Evolutionary conservation across 768 basidiomycete genomes (phyloP).

Genomic region (Auriscalpium microsporum): DNA sequence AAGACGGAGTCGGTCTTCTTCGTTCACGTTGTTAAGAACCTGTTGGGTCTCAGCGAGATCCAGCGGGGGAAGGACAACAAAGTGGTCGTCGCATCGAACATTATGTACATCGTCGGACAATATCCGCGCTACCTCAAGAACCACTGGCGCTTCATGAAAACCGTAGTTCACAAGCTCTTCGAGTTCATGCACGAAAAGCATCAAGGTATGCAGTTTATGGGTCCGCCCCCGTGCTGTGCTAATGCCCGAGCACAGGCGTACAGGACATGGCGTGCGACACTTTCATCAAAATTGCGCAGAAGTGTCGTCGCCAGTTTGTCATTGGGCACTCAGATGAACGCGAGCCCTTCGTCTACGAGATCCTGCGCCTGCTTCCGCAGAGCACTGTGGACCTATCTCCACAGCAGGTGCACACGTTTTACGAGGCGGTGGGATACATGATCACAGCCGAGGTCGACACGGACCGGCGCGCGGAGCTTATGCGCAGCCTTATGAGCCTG

Average conservation of each 20-base stretch:
- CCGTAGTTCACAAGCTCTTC: constrained; percentile 98
- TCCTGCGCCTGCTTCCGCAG: constrained; percentile 80
- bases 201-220: constrained; percentile 61
- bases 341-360: constrained; percentile 98
- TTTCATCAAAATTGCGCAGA: constrained; percentile 99
- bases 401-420: constrained; percentile 97
- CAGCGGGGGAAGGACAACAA: constrained; percentile 99
- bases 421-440: constrained; percentile 99
- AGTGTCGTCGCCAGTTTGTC: constrained; percentile 95
- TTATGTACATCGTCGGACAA: constrained; percentile 99
- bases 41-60: constrained; percentile 95
- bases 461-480: constrained; percentile 90
- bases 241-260: too few species aligned
- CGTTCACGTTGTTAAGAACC: constrained; percentile 98
- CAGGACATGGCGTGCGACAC: constrained; percentile 99
- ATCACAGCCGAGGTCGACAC: constrained; percentile 98
- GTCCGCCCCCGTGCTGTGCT: too few species aligned
- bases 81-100: constrained; percentile 92
- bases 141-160: constrained; percentile 99
- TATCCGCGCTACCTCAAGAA: constrained; percentile 99
- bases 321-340: constrained; percentile 97
- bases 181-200: constrained; percentile 99
- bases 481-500: constrained; percentile 90
- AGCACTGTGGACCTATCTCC: constrained; percentile 94
- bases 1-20: constrained; percentile 98